Evolutionary conservation across 805 yeast genomes (phyloP), one percentile per base, ranked within the genome.

Genomic region (Cyberlindnera petersonii): DNA sequence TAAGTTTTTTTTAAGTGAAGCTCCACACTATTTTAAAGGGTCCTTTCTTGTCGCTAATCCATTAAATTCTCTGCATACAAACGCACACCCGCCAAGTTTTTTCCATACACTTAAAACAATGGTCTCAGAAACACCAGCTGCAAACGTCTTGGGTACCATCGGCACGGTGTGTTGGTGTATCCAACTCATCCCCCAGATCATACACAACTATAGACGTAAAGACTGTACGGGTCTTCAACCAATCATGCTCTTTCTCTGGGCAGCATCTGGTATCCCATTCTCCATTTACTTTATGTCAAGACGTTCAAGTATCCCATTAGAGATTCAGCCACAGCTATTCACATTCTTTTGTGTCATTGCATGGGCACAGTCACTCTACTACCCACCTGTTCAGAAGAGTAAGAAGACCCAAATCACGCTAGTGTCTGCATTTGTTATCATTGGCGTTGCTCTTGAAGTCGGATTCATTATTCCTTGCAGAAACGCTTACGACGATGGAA

Each of bases 141-240:
- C 84, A 13, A 85, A 82, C 40, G 84, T 81, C 4, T 67, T 87
- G 31, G 96, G 88, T 1, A 88, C 96, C 9, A 71, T 86, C 2
- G 97, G 96, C 11, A 89, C 97, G 0, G 77, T 89, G 2, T 71
- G 85, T 38, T 91, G 97, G 97, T 89, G 97, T 59, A 68, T 89
- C 49, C 97, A 91, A 61, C 63, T 89, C 49, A 69, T 87, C 1
- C 97, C 97, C 3, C 98, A 86, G 56, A 82, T 88, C 37, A 67
- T 77, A 33, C 71, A 79, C 54, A 89, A 91, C 56, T 87, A 75
- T 63, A 69, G 71, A 44, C 73, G 72, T 6, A 87, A 91, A 52
- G 77, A 86, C 54, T 84, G 95, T 42, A 82, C 79, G 16, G 97
- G 98, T 0, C 60, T 89, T 3, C 95, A 93, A 1, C 87, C 89